Percentiles rank a stretch among this genome's conserved stretches.
These are phyloP conservation scores for Zea mays DNA, from an alignment of 176 grass and related monocot species.

Conservation along the genomic window DNA sequence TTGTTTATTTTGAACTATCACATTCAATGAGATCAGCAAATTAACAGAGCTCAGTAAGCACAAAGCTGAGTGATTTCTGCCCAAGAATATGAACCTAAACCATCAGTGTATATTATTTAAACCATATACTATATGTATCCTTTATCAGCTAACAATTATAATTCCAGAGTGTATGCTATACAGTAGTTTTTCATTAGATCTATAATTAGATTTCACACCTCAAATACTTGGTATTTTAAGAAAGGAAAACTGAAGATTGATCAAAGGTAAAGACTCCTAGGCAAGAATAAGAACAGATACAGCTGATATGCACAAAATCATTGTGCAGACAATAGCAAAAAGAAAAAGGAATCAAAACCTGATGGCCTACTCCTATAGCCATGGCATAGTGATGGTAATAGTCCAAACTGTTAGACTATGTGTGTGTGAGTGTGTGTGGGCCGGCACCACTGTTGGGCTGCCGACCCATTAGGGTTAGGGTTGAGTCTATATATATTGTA, in stretches of 20 bases:
- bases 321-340: conserved; percentile 4
- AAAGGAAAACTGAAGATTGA: not conserved
- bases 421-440: too few relatives aligned
- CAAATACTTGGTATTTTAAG: not conserved
- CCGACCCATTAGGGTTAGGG: too few relatives aligned
- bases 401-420: not conserved
- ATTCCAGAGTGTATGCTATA: not conserved
- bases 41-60: conserved; percentile 3
- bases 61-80: not conserved
- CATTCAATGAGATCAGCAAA: not conserved
- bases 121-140: not conserved
- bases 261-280: not conserved
- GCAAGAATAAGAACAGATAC: not conserved
- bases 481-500: too few relatives aligned
- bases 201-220: conserved; percentile 6
- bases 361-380: not conserved
- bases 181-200: not conserved
- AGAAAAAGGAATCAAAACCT: not conserved
- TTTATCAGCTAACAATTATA: not conserved
- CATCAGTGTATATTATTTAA: not conserved
- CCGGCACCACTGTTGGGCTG: too few relatives aligned
- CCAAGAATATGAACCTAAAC: conserved; percentile 2
- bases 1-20: not conserved
- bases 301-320: not conserved
- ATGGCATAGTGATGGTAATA: not conserved